Evolutionary conservation across 768 basidiomycete genomes (phyloP).

Genomic region (Boletellus emodensis): DNA sequence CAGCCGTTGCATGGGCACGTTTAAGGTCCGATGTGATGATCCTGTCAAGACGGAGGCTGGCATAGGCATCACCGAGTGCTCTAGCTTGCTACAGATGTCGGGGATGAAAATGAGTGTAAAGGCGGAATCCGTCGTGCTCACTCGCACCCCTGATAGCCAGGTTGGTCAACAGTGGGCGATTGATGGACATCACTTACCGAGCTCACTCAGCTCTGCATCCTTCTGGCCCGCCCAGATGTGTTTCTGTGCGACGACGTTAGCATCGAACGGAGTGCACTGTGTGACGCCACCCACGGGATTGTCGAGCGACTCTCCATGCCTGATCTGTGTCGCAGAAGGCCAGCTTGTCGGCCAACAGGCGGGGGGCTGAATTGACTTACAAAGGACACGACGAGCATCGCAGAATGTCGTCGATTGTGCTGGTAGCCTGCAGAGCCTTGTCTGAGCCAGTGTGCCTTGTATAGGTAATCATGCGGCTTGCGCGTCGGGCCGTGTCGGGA

Average conservation of each 20-base stretch:
- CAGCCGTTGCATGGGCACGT: conserved; percentile 60
- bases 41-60: conserved; percentile 43
- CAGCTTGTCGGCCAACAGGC: not conserved
- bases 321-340: conserved; percentile 40
- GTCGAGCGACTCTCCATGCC: conserved; percentile 77
- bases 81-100: conserved; percentile 51
- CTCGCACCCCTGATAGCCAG: conserved; percentile 49
- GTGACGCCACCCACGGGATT: conserved; percentile 49
- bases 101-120: not conserved
- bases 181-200: conserved; percentile 45
- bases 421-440: not conserved
- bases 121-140: conserved; percentile 21
- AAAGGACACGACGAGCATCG: conserved; percentile 24
- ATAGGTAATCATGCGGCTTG: conserved; percentile 2
- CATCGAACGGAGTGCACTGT: too few species aligned
- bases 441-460: not conserved
- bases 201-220: conserved; percentile 70
- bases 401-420: not conserved
- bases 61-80: conserved; percentile 54
- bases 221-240: conserved; percentile 71
- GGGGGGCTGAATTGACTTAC: conserved; percentile 14
- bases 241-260: conserved; percentile 27
- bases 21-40: conserved; percentile 67
- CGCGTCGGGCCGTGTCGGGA: conserved; percentile 10
- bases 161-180: conserved; percentile 2